These are phyloP conservation scores for Globisporangium okanoganense DNA, from an alignment of 352 stramenopile genomes.

Conservation along the genomic window DNA sequence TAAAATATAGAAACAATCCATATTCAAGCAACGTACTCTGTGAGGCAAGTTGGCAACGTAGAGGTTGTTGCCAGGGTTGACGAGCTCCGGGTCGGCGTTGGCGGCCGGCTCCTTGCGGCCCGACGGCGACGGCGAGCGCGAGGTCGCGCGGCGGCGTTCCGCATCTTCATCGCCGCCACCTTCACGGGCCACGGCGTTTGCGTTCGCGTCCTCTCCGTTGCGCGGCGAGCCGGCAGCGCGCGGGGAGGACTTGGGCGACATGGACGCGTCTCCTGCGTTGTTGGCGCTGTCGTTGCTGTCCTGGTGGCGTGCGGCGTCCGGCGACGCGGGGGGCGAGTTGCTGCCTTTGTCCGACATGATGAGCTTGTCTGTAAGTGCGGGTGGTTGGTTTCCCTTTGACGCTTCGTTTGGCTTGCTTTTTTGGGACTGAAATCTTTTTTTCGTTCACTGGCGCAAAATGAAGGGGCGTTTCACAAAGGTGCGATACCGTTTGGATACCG, in stretches of 20 bases:
- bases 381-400: constrained; percentile 6
- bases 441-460: neutral
- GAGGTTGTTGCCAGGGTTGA: constrained; percentile 77
- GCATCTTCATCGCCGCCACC: neutral
- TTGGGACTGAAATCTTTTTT: constrained; percentile 12
- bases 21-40: constrained; percentile 23
- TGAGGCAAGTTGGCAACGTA: constrained; percentile 73
- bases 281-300: constrained; percentile 15
- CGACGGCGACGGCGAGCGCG: constrained; percentile 34
- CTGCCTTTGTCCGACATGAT: constrained; percentile 27
- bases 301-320: constrained; percentile 2
- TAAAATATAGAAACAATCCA: neutral
- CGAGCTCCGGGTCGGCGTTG: constrained; percentile 14
- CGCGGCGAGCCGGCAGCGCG: neutral
- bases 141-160: constrained; percentile 23
- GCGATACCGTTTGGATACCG: constrained; percentile 6
- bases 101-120: constrained; percentile 11
- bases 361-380: neutral
- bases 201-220: neutral
- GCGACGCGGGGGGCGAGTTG: constrained; percentile 20
- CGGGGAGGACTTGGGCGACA: constrained; percentile 5
- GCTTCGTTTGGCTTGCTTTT: neutral
- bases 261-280: constrained; percentile 3
- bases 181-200: neutral
- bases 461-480: neutral